Base-by-base conservation (phyloP, 176 grass and related monocot species). In the Aechmea fasciata region DNA sequence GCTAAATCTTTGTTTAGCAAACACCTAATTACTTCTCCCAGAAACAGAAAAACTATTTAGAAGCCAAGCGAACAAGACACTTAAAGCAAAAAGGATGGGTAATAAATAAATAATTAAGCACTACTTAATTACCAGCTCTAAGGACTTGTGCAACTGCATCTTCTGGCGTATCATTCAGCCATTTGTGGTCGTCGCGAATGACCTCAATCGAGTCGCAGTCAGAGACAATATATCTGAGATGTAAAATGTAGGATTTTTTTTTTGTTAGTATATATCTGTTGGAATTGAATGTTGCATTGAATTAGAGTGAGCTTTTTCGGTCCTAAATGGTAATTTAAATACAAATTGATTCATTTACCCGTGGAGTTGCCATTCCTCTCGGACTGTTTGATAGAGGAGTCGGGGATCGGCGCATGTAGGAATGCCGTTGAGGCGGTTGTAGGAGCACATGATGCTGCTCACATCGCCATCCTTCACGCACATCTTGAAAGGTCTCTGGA, bases 371-470 rank as follows among this genome's bases (percentile, higher is more conserved):
- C 86, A 95, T 1, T 62, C 14, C 1, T 6, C 26, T 10, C 84
- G 74, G 28, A 84, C 68, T 6, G 86, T 90, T 13, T 73, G 73
- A 10, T 74, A 74, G 25, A 95, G 74, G 14, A 95, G 72, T 59
- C 61, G 77, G 1, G 66, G 50, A 49, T 90, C 85, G 8, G 86
- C 83, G 23, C 91, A 90, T 0, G 79, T 75, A 2, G 91, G 91
- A 11, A 84, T 80, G 61, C 91, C 86, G 49, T 95, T 95, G 73
- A 95, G 69, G 41, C 47, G 11, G 17, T 85, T 95, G 79, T 95
- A 95, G 6, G 83, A 85, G 55, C 86, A 90, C 91, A 95, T 90
- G 52, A 95, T 24, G 62, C 91, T 80, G 52, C 52, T 89, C 9
- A 84, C 91, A 66, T 54, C 57, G 2, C 75, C 91, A 0, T 90